phyloP scores from a whole-genome alignment of 2,329 filamentous ascomycete genomes.

The Rhinocladiella similis region DNA sequence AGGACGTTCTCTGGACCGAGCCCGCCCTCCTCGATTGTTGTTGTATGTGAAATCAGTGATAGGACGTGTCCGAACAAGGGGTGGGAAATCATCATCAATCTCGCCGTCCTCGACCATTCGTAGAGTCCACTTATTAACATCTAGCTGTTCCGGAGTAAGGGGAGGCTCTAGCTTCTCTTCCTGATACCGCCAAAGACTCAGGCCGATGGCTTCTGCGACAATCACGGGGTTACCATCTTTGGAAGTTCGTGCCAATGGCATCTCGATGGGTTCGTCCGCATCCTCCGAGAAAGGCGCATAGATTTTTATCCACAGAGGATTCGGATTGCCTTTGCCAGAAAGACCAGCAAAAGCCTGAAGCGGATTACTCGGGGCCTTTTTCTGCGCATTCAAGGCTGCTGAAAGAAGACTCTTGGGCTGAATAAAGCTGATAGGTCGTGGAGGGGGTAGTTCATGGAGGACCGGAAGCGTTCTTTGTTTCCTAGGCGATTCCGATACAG shows the following conservation, averaged over 20 bases:
- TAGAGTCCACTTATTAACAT: slow-evolving; percentile 64
- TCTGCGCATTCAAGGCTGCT: slow-evolving; percentile 57
- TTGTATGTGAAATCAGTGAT: slow-evolving; percentile 67
- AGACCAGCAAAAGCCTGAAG: slow-evolving; percentile 61
- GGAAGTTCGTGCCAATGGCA: slow-evolving; percentile 56
- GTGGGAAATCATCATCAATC: slow-evolving; percentile 66
- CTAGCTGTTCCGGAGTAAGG: slow-evolving; percentile 53
- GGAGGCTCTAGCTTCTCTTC: slow-evolving; percentile 58
- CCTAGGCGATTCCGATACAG: slow-evolving; percentile 50
- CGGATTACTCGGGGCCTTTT: slow-evolving; percentile 59
- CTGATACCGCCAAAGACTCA: slow-evolving; percentile 62
- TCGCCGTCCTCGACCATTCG: slow-evolving; percentile 70
- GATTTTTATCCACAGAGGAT: slow-evolving; percentile 63
- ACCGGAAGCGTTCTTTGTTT: slow-evolving; percentile 48
- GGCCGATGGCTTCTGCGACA: slow-evolving; percentile 63
- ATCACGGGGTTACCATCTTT: slow-evolving; percentile 56
- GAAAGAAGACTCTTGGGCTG: slow-evolving; percentile 59
- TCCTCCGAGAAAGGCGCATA: slow-evolving; percentile 61
- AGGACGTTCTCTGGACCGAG: slow-evolving; percentile 61
- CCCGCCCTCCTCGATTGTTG: slow-evolving; percentile 61
- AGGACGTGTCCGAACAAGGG: slow-evolving; percentile 57
- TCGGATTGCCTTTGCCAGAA: slow-evolving; percentile 61
- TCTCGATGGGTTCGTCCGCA: slow-evolving; percentile 57
- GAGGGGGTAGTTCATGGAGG: slow-evolving; percentile 60
- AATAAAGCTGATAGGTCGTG: slow-evolving; percentile 61